Base-by-base conservation (phyloP, 73 alveolate species). In the Paramecium octaurelia region DNA sequence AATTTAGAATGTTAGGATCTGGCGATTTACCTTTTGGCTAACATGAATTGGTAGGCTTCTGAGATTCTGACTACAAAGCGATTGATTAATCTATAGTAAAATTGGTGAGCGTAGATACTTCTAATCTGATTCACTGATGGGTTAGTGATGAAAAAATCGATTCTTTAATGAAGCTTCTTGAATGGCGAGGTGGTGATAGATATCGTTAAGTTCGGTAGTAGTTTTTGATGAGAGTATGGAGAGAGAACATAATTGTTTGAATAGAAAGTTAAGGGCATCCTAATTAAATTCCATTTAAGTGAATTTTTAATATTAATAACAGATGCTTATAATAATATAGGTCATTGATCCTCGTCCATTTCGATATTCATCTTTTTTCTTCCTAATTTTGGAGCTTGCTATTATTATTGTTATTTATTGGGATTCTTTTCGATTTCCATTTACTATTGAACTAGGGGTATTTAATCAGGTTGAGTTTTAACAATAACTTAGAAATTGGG, bases 301-400 rank as follows among this genome's bases (percentile, higher is more conserved):
- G 69, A 54, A 54, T 54, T 54, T 27, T 54, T 18, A 54, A 54
- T 54, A 54, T 54, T 54, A 54, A 18, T 54, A 16, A 18, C 69
- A 54, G 31, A 54, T 54, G 69, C 11, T 54, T 54, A 18, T 18
- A 54, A 75, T 80, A 80, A 43, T 44, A 80, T 73, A 35, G 34
- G 40, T 73, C 57, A 43, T 46, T 64, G 57, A 40, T 80, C 91
- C 21, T 31, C 43, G 27, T 80, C 91, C 70, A 80, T 42, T 24
- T 80, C 76, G n/a, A 80, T 80, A 23, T 80, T 21, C 12, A 80
- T 42, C 35, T 80, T 80, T 73, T 80, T 80, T 46, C 76, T 80
- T n/a, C 91, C 91, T 20, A 43, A 27, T 48, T 80, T 80, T 10
- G 70, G 24, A 8, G 75, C 71, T 48, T 46, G 20, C 21, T 31